Percentiles rank a stretch among this genome's conserved stretches.
phyloP scores from a whole-genome alignment of 495 filamentous ascomycete genomes.

The Hamigera avellanea region DNA sequence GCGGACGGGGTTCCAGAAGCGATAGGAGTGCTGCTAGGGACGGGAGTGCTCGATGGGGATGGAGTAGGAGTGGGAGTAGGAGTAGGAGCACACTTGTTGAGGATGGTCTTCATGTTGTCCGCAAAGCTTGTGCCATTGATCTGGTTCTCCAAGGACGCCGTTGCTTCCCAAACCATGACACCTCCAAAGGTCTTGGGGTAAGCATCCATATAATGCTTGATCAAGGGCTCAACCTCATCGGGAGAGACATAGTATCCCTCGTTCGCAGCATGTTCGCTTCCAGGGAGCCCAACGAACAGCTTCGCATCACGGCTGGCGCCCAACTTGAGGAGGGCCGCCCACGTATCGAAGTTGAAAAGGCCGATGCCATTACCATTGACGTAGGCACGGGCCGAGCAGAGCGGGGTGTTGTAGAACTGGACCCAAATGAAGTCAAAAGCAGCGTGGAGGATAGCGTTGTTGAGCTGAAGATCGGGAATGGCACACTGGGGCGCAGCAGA shows the following conservation, averaged over 20 bases:
- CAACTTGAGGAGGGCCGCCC: slow-evolving; percentile 50
- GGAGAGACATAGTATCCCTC: slow-evolving; percentile 34
- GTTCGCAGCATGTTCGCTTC: slow-evolving; percentile 22
- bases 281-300: slow-evolving; percentile 53
- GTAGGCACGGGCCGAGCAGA: slow-evolving; percentile 43
- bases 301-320: slow-evolving; percentile 49
- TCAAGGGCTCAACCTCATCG: slow-evolving; percentile 33
- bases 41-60: slow-evolving; percentile 7
- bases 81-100: slow-evolving; percentile 19
- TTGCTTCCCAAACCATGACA: slow-evolving; percentile 65
- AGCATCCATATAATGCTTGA: slow-evolving; percentile 36
- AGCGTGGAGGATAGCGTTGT: slow-evolving; percentile 34
- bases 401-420: slow-evolving; percentile 55
- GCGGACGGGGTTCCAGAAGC: slow-evolving; percentile 5
- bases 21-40: slow-evolving; percentile 3
- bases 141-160: slow-evolving; percentile 35
- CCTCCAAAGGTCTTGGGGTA: slow-evolving; percentile 50
- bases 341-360: slow-evolving; percentile 49
- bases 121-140: slow-evolving; percentile 31
- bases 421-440: slow-evolving; percentile 55
- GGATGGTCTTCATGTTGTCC: slow-evolving; percentile 30
- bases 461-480: slow-evolving; percentile 46
- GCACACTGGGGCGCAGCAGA: slow-evolving; percentile 55
- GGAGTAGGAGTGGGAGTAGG: slow-evolving; percentile 8
- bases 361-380: slow-evolving; percentile 28